Evolutionary conservation across 177 flowering plant genomes (phyloP), one percentile per base, ranked within the genome.

Genomic region (Tripterygium wilfordii): DNA sequence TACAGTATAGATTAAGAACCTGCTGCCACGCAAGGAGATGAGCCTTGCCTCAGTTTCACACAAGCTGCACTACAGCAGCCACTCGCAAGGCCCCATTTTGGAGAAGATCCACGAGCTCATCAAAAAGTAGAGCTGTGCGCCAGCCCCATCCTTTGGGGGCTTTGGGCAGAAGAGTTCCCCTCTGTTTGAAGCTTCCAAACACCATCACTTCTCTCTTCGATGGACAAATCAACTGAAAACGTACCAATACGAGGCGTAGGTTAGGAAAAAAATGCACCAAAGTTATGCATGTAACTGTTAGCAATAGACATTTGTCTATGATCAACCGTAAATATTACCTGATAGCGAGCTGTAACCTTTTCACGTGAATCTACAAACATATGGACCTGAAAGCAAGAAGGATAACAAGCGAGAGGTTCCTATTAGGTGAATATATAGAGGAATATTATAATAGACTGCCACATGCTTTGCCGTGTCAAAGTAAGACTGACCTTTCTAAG

Each of bases 101-200:
- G 36, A 91, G 85, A 33, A 83, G 87, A 61, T 85, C 95, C 9
- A 70, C 58, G 19, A 91, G 90, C 63, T 91, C 96, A 41, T 91
- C 91, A 30, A 92, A 92, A 45, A 88, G 56, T 41, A 92, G 57
- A 45, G 98, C 98, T n/a, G 85, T 77, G 2, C 96, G 85, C 96
- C 98, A 92, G 15, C 96, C 98, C 98, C 98, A 92, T 52, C 98
- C 98, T 42, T 88, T 92, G 9, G 98, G 98, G 61, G 96, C 96
- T 71, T 92, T 92, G 1, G 98, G 98, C 53, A 92, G 57, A 45
- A 88, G 88, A 38, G 92, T 92, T 15, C 98, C 98, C 2, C 77
- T 46, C 60, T 92, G 96, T 66, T 92, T 92, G 53, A 77, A 68
- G 70, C 83, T 84, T 49, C 94, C 96, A 53, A 91, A 85, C 37